Conservation (phyloP, 2,329 filamentous ascomycete species). For the Nemania sp. region DNA sequence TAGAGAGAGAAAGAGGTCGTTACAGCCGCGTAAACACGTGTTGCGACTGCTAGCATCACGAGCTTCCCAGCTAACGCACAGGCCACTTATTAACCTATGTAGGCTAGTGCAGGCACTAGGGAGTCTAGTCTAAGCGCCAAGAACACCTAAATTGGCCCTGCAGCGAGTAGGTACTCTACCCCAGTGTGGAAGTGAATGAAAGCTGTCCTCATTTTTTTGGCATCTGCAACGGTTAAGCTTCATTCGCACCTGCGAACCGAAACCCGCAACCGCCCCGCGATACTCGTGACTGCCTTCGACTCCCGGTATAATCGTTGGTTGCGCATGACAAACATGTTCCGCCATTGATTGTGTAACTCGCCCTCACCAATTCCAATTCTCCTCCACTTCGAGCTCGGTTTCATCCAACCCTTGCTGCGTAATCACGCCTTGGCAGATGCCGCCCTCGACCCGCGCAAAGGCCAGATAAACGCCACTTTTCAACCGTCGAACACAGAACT, state of each 20-base stretch:
- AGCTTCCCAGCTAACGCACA: no score
- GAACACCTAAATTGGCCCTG: no score
- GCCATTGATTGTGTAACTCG: not conserved
- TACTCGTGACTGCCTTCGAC: not conserved
- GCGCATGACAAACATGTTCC: not conserved
- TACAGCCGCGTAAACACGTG: no score
- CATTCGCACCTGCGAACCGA: no score
- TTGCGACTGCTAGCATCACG: no score
- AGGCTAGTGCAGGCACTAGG: no score
- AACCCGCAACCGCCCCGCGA: not conserved
- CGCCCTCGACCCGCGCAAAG: slow-evolving; percentile 6
- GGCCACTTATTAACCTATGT: no score
- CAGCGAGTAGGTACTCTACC: not conserved
- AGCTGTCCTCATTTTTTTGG: slow-evolving; percentile 28
- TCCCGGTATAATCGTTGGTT: not conserved
- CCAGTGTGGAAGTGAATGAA: slow-evolving; percentile 19
- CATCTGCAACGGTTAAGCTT: no score
- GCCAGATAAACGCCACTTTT: not conserved
- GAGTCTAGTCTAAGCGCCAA: no score
- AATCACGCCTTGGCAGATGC: slow-evolving; percentile 12
- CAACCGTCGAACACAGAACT: not conserved
- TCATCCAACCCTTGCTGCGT: not conserved
- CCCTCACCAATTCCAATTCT: not conserved
- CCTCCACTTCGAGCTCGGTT: not conserved
- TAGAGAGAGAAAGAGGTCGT: no score